Base-by-base conservation (phyloP, 805 yeast species). In the Pichia paraexigua region DNA sequence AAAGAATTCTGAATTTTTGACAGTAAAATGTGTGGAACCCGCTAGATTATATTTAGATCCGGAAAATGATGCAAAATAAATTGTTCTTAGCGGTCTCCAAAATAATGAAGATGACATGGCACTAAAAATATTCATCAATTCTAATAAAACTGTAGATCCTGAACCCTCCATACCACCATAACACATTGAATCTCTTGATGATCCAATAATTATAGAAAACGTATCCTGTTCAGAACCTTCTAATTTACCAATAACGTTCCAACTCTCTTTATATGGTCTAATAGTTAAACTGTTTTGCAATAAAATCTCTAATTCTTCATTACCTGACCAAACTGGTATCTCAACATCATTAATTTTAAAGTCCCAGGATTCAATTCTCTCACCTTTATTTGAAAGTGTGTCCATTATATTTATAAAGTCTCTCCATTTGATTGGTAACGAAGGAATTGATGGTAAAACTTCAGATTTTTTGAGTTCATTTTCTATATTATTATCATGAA, bases 51-150 rank as follows among this genome's bases (percentile, higher is more conserved):
- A 89, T 54, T 83, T 81, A 0, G 85, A 71, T 1, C 87, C 97
- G 60, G 91, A 95, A 71, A 86, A 89, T 0, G 96, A 87, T 0
- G 81, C 80, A 68, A 91, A 90, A 61, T 84, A 83, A 15, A 91
- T 82, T 3, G 91, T 75, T 64, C 98, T 77, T 41, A 89, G 66
- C 0, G 98, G 97, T 45, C 73, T 71, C 97, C 97, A 91, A 53
- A 82, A 80, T 58, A 75, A 76, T 39, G 81, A 72, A 48, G 79
- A 73, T 53, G 78, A 82, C 65, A 90, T 70, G 27, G 79, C 73
- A 21, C 87, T 80, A 49, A 90, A 79, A 0, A 86, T 64, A 51
- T 85, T 79, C 11, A 87, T 79, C 52, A 91, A 67, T 56, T 91
- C 92, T 22, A 91, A 66, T 50, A 91, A 61, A 1, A 85, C 71